A percentile compares a stretch with the other conserved stretches of the same genome.
Evolutionary conservation across 2,329 filamentous ascomycete species (phyloP).

Genomic region (Fusarium domesticum): DNA sequence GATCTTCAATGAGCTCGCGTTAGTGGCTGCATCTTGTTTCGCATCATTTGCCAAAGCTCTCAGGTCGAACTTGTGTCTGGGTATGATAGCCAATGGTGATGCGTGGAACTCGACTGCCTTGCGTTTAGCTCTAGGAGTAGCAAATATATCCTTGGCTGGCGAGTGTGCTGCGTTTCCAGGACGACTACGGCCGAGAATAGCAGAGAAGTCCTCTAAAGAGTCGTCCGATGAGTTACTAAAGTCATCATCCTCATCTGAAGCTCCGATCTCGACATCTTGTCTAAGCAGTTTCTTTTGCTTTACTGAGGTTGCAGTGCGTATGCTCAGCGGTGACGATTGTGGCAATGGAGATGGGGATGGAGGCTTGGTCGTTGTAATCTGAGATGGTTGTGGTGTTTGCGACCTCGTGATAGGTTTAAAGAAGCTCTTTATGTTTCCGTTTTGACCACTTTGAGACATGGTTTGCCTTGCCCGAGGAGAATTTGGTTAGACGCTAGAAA

Average conservation of each 20-base stretch:
- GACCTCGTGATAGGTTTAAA: slow-evolving; percentile 34
- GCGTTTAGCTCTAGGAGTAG: slow-evolving; percentile 49
- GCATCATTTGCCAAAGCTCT: slow-evolving; percentile 60
- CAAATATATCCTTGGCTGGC: slow-evolving; percentile 23
- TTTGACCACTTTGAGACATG: slow-evolving; percentile 28
- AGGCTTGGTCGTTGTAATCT: slow-evolving; percentile 4
- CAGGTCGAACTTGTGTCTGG: slow-evolving; percentile 62
- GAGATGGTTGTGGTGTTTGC: slow-evolving; percentile 12
- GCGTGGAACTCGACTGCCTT: slow-evolving; percentile 39
- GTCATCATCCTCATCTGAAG: slow-evolving; percentile 69
- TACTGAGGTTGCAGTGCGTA: slow-evolving; percentile 26
- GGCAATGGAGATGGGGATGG: slow-evolving; percentile 18
- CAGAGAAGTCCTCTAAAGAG: slow-evolving; percentile 53
- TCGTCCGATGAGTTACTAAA: slow-evolving; percentile 53
- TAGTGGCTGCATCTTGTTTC: slow-evolving; percentile 55
- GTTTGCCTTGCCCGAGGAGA: slow-evolving; percentile 1
- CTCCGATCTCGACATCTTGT: slow-evolving; percentile 59
- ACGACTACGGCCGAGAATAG: slow-evolving; percentile 31
- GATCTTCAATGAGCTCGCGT: slow-evolving; percentile 51
- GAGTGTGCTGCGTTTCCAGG: slow-evolving; percentile 20
- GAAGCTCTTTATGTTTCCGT: slow-evolving; percentile 38
- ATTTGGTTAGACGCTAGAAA: not conserved
- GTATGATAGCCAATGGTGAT: slow-evolving; percentile 50
- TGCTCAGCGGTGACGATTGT: slow-evolving; percentile 26
- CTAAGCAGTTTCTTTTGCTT: slow-evolving; percentile 29